These are phyloP conservation scores for Xylariaceae sp. DNA, from an alignment of 2,329 filamentous ascomycete genomes.

Conservation along the genomic window DNA sequence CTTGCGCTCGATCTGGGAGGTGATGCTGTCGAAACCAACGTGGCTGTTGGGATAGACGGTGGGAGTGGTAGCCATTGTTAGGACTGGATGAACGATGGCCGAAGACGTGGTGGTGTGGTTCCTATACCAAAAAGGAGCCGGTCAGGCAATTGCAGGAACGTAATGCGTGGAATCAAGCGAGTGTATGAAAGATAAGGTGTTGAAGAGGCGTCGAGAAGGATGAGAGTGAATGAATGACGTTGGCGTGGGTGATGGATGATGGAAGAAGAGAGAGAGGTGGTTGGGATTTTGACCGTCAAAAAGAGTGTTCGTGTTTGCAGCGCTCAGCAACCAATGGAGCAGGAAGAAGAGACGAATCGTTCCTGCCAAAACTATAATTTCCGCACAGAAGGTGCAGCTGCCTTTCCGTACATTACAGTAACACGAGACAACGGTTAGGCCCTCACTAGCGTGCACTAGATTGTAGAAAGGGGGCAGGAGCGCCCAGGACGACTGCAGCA, in stretches of 20 bases:
- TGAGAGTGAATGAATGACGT: slow-evolving; percentile 10
- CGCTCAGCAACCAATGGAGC: slow-evolving; percentile 23
- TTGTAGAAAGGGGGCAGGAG: slow-evolving; percentile 26
- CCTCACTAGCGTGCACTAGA: not conserved
- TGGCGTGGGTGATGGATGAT: slow-evolving; percentile 3
- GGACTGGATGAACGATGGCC: slow-evolving; percentile 26
- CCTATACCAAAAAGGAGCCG: slow-evolving; percentile 37
- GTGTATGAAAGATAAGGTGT: slow-evolving; percentile 15
- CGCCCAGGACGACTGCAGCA: slow-evolving; percentile 6
- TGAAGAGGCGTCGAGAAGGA: slow-evolving; percentile 4
- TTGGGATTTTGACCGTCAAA: slow-evolving; percentile 27
- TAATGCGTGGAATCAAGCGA: slow-evolving; percentile 19
- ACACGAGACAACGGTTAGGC: not conserved
- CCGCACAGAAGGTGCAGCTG: slow-evolving; percentile 31
- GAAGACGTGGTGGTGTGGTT: slow-evolving; percentile 24
- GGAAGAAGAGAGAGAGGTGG: slow-evolving; percentile 11
- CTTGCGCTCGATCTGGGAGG: slow-evolving; percentile 98
- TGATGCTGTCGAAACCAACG: slow-evolving; percentile 99
- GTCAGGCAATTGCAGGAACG: slow-evolving; percentile 29
- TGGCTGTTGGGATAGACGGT: slow-evolving; percentile 89
- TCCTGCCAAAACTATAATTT: slow-evolving; percentile 45
- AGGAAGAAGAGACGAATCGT: slow-evolving; percentile 13
- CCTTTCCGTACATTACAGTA: not conserved
- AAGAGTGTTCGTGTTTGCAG: slow-evolving; percentile 26
- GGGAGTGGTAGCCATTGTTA: slow-evolving; percentile 60